Evolutionary conservation across 768 basidiomycete genomes (phyloP).

Genomic region (Macrolepiota albuminosa): DNA sequence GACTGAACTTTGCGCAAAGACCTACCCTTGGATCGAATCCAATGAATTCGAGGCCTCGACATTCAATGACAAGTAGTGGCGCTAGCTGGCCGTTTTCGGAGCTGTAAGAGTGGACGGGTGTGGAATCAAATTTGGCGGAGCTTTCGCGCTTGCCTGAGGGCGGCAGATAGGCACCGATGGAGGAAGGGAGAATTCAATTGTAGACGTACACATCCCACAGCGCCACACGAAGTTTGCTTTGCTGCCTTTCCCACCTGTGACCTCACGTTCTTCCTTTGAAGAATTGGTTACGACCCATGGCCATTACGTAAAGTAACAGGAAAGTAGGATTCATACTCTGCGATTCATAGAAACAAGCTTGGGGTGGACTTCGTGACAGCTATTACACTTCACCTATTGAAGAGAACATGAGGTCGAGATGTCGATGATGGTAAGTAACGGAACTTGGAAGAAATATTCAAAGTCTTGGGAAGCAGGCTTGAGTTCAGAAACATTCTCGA

Average conservation of each 20-base stretch:
- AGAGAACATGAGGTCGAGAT: constrained; percentile 4
- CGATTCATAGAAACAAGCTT: constrained; percentile 73
- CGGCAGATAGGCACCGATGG: constrained; percentile 1
- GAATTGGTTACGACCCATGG: neutral
- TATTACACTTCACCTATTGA: constrained; percentile 67
- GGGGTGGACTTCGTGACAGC: constrained; percentile 73
- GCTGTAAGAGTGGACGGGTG: constrained; percentile 48
- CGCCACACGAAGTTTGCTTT: constrained; percentile 81
- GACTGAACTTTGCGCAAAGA: neutral
- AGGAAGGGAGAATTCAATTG: neutral
- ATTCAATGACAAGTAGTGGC: constrained; percentile 71
- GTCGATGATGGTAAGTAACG: neutral
- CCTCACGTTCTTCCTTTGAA: constrained; percentile 58
- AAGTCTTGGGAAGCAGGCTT: constrained; percentile 63
- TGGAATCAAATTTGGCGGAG: constrained; percentile 71
- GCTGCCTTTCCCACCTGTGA: constrained; percentile 62
- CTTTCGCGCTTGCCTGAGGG: constrained; percentile 65
- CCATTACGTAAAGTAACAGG: neutral
- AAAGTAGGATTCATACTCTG: constrained; percentile 32
- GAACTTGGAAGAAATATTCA: constrained; percentile 79
- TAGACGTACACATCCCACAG: constrained; percentile 54
- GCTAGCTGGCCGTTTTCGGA: constrained; percentile 58
- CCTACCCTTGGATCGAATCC: constrained; percentile 71
- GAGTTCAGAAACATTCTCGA: constrained; percentile 74
- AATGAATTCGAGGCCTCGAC: constrained; percentile 80